Evolutionary conservation across 164 flowering plant species (phyloP).

Genomic region (Paratinospora sagittata): DNA sequence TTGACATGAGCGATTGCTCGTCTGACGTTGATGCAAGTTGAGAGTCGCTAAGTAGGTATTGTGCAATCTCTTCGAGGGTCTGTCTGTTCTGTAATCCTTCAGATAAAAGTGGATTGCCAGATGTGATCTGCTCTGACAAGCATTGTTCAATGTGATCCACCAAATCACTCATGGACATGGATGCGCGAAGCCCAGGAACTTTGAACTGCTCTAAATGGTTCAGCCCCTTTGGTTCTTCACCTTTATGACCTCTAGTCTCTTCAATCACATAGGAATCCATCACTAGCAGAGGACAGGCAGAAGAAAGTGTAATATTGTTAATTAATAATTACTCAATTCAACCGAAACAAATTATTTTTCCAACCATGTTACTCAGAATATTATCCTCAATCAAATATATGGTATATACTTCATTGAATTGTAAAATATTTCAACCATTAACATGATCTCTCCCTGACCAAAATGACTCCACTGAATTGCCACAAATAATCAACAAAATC

Average conservation of each 20-base stretch:
- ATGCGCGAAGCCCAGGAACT: constrained; percentile 53
- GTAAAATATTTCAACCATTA: background rate
- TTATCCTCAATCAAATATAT: background rate
- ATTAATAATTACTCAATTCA: background rate
- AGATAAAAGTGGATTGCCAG: constrained; percentile 38
- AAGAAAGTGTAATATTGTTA: background rate
- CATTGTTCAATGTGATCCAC: constrained; percentile 61
- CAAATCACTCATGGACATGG: constrained; percentile 78
- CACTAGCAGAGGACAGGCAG: constrained; percentile 19
- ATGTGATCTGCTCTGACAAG: constrained; percentile 54
- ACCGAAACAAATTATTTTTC: background rate
- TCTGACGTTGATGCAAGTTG: constrained; percentile 52
- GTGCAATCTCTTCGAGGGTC: constrained; percentile 57
- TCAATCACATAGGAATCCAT: constrained; percentile 46
- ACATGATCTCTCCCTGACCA: background rate
- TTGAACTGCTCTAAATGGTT: constrained; percentile 47
- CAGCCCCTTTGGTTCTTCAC: constrained; percentile 20
- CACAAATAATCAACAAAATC: background rate
- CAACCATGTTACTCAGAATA: background rate
- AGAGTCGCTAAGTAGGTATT: constrained; percentile 56
- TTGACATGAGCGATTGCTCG: constrained; percentile 68
- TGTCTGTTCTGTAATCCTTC: constrained; percentile 35
- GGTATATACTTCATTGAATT: background rate
- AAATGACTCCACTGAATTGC: background rate
- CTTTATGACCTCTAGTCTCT: constrained; percentile 30